Conservation (phyloP, 371 early-diverging fungal genomes). For the Syncephalastrum contaminatum region DNA sequence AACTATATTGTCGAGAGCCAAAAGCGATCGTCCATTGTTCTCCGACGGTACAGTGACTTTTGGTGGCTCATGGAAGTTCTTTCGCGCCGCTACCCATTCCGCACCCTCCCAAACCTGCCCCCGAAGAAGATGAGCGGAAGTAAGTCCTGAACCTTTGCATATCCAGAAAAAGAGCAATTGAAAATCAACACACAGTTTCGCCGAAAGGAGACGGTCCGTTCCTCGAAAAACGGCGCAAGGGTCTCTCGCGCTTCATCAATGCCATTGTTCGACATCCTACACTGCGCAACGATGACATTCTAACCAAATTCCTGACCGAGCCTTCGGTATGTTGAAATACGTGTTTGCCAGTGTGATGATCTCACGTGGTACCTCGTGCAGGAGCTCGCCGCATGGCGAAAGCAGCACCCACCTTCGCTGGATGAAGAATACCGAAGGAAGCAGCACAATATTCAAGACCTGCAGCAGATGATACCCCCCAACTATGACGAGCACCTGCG, state of each 20-base stretch:
- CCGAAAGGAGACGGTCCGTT: slow-evolving; percentile 66
- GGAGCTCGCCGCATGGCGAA: slow-evolving; percentile 56
- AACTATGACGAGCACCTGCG: slow-evolving; percentile 52
- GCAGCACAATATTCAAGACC: slow-evolving; percentile 24
- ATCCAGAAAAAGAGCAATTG: slow-evolving; percentile 58
- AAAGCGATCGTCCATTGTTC: slow-evolving; percentile 38
- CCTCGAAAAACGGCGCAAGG: slow-evolving; percentile 71
- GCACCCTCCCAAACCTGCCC: slow-evolving; percentile 43
- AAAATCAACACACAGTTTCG: slow-evolving; percentile 6
- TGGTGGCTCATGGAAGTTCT: slow-evolving; percentile 45
- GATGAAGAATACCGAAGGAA: slow-evolving; percentile 57
- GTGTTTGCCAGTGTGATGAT: slow-evolving; percentile 15
- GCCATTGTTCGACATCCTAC: slow-evolving; percentile 77
- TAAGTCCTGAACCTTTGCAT: slow-evolving; percentile 57
- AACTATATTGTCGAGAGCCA: slow-evolving; percentile 51
- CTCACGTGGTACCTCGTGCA: slow-evolving; percentile 9
- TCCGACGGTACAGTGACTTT: slow-evolving; percentile 49
- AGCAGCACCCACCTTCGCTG: slow-evolving; percentile 43
- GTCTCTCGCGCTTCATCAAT: slow-evolving; percentile 75
- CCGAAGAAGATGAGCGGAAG: slow-evolving; percentile 49
- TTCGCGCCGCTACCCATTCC: slow-evolving; percentile 38
- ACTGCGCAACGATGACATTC: slow-evolving; percentile 62
- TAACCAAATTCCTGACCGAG: slow-evolving; percentile 66
- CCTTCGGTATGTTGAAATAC: slow-evolving; percentile 51
- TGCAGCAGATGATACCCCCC: slow-evolving; percentile 37